Percentiles rank a stretch among this genome's conserved stretches.
Conservation (phyloP, 306 rosid genomes). For the Quercus alba region DNA sequence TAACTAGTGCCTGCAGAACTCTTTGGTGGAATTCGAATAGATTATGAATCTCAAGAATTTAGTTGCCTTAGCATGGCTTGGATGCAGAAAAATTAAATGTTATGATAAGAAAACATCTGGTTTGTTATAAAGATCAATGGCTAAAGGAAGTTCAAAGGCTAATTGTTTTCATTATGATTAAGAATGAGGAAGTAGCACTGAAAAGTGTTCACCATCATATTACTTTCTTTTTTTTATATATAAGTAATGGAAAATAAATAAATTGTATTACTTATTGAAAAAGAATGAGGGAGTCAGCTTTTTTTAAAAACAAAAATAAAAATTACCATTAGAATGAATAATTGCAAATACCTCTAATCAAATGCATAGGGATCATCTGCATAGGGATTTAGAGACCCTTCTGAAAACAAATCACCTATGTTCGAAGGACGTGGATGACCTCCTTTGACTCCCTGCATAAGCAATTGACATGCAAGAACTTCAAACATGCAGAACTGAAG, state of each 20-base stretch:
- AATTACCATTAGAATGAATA: not conserved
- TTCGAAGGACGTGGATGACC: conserved; percentile 61
- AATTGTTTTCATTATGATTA: not conserved
- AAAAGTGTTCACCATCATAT: too few relatives aligned
- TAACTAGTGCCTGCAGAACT: not conserved
- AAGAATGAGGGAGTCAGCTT: not conserved
- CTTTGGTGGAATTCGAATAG: not conserved
- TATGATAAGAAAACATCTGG: too few relatives aligned
- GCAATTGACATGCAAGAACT: not conserved
- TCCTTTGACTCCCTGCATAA: conserved; percentile 53
- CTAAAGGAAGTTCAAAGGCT: not conserved
- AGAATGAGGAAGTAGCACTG: not conserved
- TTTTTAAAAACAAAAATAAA: conserved; percentile 12
- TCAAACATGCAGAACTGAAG: not conserved
- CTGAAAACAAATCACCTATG: conserved; percentile 91
- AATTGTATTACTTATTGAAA: not conserved
- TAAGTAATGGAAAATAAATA: not conserved
- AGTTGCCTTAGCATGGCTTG: too few relatives aligned
- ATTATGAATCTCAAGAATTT: not conserved
- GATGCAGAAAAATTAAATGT: too few relatives aligned
- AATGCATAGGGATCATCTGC: conserved; percentile 97
- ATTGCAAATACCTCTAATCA: conserved; percentile 69
- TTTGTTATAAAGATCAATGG: too few relatives aligned
- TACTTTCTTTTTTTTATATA: too few relatives aligned
- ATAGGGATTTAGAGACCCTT: conserved; percentile 97